Conservation (phyloP, 2,329 filamentous ascomycete species). For the Neofusicoccum cordaticola region DNA sequence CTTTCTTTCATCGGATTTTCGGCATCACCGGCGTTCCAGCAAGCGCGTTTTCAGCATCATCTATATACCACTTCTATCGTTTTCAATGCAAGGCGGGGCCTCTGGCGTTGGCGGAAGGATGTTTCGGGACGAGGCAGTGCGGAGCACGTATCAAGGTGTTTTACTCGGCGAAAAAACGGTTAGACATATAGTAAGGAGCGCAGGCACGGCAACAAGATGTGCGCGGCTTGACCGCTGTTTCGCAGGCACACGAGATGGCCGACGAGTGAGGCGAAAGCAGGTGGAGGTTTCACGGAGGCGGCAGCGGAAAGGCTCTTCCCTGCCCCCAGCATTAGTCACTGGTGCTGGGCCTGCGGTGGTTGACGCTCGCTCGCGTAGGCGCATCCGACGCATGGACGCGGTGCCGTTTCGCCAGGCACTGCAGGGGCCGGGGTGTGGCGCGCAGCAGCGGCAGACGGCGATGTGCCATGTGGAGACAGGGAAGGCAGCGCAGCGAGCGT, state of each 20-base stretch:
- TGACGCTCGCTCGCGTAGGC: neutral
- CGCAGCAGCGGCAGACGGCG: neutral
- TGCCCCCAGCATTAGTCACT: neutral
- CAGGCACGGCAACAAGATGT: neutral
- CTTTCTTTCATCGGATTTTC: neutral
- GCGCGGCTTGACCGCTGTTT: conserved; percentile 11
- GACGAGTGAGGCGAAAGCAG: neutral
- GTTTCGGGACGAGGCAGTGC: neutral
- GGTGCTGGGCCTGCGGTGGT: neutral
- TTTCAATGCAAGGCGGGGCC: neutral
- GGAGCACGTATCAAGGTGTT: conserved; percentile 6
- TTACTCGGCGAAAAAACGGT: conserved; percentile 10
- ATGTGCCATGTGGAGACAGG: neutral
- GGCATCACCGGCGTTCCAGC: conserved; percentile 10
- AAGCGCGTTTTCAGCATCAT: neutral
- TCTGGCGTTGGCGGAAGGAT: neutral
- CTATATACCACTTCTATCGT: neutral
- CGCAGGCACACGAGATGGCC: neutral
- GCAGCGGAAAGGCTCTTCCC: neutral
- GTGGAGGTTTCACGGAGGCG: neutral
- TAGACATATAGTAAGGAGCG: neutral
- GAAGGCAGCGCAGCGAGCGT: neutral
- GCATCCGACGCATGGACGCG: neutral
- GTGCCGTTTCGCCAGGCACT: neutral
- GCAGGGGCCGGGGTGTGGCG: conserved; percentile 7